Evolutionary conservation across 352 stramenopile species (phyloP).

Genomic region (Pythium dissimile): DNA sequence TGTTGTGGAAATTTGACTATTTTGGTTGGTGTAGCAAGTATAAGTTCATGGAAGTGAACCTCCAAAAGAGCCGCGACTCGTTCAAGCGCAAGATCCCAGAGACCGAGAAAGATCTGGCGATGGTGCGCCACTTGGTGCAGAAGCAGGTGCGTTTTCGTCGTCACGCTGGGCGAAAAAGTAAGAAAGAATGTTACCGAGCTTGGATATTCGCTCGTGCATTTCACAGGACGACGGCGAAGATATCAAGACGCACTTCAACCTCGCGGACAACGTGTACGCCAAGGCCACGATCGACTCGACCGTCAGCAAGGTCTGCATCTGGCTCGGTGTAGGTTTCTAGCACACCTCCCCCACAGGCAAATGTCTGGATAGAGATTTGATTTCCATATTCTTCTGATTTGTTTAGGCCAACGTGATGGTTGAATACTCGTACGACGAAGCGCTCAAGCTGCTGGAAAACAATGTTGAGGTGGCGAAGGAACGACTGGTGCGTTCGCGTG

Average conservation of each 20-base stretch:
- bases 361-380: no score
- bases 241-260: slow-evolving; percentile 91
- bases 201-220: background rate
- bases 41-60: slow-evolving; percentile 87
- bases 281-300: slow-evolving; percentile 91
- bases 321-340: slow-evolving; percentile 85
- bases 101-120: slow-evolving; percentile 82
- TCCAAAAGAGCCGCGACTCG: slow-evolving; percentile 82
- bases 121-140: slow-evolving; percentile 72
- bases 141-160: slow-evolving; percentile 46
- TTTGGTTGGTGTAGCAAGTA: slow-evolving; percentile 59
- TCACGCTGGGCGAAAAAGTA: no score
- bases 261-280: slow-evolving; percentile 94
- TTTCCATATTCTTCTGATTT: no score
- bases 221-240: slow-evolving; percentile 64
- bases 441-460: slow-evolving; percentile 82
- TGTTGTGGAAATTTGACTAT: background rate
- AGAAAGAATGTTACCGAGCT: no score
- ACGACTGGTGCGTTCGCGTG: slow-evolving; percentile 43
- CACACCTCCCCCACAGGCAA: no score
- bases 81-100: slow-evolving; percentile 92
- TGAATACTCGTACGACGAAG: slow-evolving; percentile 97
- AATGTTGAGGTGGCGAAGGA: slow-evolving; percentile 73
- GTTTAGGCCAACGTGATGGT: slow-evolving; percentile 97
- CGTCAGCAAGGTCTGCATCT: slow-evolving; percentile 94